Evolutionary conservation across 495 filamentous ascomycete species (phyloP), one percentile per base, ranked within the genome.

Genomic region (Penicillium waksmanii): DNA sequence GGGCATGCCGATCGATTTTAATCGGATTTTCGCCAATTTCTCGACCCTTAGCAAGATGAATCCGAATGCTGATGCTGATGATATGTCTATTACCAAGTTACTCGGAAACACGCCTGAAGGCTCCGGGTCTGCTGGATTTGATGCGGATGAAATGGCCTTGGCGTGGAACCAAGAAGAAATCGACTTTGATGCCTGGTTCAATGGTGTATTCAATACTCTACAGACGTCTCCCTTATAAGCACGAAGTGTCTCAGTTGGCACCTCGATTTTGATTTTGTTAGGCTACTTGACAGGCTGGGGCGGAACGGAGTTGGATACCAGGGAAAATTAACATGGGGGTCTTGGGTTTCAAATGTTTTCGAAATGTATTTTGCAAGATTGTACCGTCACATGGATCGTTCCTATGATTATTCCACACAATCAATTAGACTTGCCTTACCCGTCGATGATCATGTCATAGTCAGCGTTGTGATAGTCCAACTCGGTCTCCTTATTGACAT

Each of bases 161-260:
- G 44, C 62, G 0, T 70, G 67, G 67, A 62, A 67, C 11, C 57
- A 62, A 19, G 64, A 69, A 17, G 67, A 70, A 46, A 63, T 67
- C 35, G 69, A 72, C 36, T 72, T 72, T 13, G 69, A 72, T 27
- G 53, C 55, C 10, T 72, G 69, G 69, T 72, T 70, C 23, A 72
- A 65, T 46, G 62, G 61, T 21, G 67, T 69, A 13, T 72, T 72
- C 40, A 65, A 70, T 42, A 58, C 60, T 48, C 34, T 67, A 3
- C 60, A 65, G 27, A 62, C 49, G 1, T 51, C 65, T 47, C 53
- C 60, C 4, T 23, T 61, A 13, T 51, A 42, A 44, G 5, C 9
- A 1, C 8, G 19, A 48, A 23, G 8, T 23, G 23, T 10, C 5
- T 19, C 21, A 6, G 21, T n/a, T 19, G 15, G n/a, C 9, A 25